phyloP scores from a whole-genome alignment of 768 basidiomycete genomes.

The Daedaleopsis sinensis region DNA sequence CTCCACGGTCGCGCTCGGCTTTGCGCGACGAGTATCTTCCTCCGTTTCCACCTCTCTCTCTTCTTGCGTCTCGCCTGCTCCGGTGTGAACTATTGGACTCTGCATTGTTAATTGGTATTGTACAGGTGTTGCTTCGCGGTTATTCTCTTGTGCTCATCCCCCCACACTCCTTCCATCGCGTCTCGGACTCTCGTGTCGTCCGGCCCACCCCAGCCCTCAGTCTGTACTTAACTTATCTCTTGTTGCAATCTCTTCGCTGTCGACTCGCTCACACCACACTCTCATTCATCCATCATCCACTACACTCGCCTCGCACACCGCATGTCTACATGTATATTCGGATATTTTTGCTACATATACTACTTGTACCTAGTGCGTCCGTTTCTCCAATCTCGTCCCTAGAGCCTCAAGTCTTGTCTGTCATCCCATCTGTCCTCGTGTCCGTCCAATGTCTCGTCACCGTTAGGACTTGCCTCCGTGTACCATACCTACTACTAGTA shows the following conservation, averaged over 20 bases:
- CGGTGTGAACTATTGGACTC: neutral
- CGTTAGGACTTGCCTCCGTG: neutral
- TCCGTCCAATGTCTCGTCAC: too few relatives aligned
- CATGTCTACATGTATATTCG: neutral
- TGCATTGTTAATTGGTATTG: neutral
- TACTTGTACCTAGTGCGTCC: too few relatives aligned
- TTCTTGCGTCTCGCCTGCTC: neutral
- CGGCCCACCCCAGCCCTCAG: neutral
- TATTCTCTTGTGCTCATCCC: neutral
- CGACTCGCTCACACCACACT: neutral
- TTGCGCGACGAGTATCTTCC: neutral
- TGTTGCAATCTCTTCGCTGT: neutral
- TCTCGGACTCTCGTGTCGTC: neutral
- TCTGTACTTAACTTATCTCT: conserved; percentile 1
- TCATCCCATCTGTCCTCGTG: too few relatives aligned
- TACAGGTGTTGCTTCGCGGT: neutral
- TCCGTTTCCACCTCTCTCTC: neutral
- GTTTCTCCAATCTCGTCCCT: neutral
- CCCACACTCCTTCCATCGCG: neutral
- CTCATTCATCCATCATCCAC: neutral
- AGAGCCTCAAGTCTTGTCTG: neutral
- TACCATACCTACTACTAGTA: neutral
- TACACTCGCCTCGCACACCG: neutral
- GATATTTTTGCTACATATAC: too few relatives aligned
- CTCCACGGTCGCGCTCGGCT: neutral